These are phyloP conservation scores for Yamadazyma oceani DNA, from an alignment of 1,139 yeast genomes.

Conservation along the genomic window DNA sequence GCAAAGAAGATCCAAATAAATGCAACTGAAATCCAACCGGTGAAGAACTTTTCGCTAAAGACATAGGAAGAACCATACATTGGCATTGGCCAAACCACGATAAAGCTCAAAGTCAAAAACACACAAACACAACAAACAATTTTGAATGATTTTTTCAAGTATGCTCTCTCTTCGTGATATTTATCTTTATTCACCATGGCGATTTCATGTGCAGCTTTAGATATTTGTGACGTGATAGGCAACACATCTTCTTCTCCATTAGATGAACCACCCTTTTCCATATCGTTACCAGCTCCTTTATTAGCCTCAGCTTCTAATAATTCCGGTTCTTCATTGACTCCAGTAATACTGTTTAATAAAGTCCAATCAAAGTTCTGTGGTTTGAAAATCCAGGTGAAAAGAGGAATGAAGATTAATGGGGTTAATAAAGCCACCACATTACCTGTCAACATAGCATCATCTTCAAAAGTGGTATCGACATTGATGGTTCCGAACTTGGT, in stretches of 20 bases:
- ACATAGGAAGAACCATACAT: constrained; percentile 77
- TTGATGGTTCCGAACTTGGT: constrained; percentile 51
- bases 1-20: constrained; percentile 70
- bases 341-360: constrained; percentile 49
- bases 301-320: constrained; percentile 40
- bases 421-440: constrained; percentile 78
- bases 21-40: constrained; percentile 80
- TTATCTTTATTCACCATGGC: constrained; percentile 35
- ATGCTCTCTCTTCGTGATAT: constrained; percentile 37
- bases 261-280: constrained; percentile 5
- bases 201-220: constrained; percentile 44
- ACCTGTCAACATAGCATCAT: constrained; percentile 83
- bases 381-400: constrained; percentile 61
- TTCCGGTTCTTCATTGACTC: constrained; percentile 67
- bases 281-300: constrained; percentile 2
- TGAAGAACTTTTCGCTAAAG: constrained; percentile 69
- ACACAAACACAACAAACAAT: constrained; percentile 56
- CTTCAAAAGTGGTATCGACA: constrained; percentile 68
- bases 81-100: constrained; percentile 85
- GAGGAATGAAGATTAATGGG: constrained; percentile 68
- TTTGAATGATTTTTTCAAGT: constrained; percentile 50
- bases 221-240: constrained; percentile 31
- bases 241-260: constrained; percentile 29
- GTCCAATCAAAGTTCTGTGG: constrained; percentile 78
- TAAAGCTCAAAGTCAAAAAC: constrained; percentile 56